Evolutionary conservation across 2,329 filamentous ascomycete species (phyloP).

Genomic region (Rhynchosporium graminicola): DNA sequence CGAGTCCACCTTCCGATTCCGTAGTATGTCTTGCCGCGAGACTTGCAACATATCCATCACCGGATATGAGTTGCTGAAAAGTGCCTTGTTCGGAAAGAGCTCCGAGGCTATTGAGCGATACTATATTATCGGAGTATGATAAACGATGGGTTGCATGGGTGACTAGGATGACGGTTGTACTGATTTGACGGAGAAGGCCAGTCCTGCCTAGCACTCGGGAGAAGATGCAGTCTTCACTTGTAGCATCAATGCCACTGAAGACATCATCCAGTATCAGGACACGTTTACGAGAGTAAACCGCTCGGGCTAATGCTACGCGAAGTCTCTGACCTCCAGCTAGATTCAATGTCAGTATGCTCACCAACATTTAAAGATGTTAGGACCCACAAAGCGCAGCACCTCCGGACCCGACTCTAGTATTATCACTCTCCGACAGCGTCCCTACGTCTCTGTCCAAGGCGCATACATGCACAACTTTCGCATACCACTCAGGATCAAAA

Average conservation of each 20-base stretch:
- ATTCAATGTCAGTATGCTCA: too few relatives aligned
- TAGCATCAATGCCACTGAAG: conserved; percentile 37
- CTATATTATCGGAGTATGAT: conserved; percentile 31
- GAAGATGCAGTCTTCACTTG: conserved; percentile 33
- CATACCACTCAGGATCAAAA: conserved; percentile 60
- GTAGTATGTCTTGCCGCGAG: conserved; percentile 24
- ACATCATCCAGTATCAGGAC: conserved; percentile 37
- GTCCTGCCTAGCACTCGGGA: conserved; percentile 27
- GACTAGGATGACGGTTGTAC: conserved; percentile 43
- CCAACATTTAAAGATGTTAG: not conserved
- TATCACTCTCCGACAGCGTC: conserved; percentile 35
- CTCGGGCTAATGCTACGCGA: conserved; percentile 57
- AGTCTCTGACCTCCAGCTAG: conserved; percentile 34
- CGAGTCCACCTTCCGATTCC: conserved; percentile 14
- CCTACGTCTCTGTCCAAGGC: conserved; percentile 59
- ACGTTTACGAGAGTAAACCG: conserved; percentile 42
- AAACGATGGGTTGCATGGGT: conserved; percentile 38
- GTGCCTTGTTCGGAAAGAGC: conserved; percentile 39
- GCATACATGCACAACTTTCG: conserved; percentile 64
- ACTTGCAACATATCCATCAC: conserved; percentile 27
- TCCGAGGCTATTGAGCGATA: conserved; percentile 41
- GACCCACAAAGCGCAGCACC: conserved; percentile 36
- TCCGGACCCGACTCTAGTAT: conserved; percentile 34
- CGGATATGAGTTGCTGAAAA: conserved; percentile 22
- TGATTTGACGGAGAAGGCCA: conserved; percentile 31